Conservation (phyloP, 2,329 filamentous ascomycete genomes). For the Penicillium sp. region DNA sequence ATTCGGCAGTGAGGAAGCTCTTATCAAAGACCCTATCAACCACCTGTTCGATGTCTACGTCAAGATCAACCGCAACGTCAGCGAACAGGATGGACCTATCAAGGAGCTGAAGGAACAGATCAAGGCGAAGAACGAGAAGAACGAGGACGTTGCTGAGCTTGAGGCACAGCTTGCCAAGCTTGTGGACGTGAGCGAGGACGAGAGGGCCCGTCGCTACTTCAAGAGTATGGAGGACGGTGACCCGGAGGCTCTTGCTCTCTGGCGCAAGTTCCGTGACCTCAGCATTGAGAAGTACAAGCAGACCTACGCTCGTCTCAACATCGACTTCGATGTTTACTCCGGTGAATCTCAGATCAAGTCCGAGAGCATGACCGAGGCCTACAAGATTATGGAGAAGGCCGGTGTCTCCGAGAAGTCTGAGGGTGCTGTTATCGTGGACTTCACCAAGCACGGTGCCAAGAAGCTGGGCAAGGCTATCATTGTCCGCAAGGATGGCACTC, state of each 20-base stretch:
- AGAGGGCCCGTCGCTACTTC: constrained; percentile 64
- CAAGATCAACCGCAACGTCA: constrained; percentile 60
- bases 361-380: constrained; percentile 62
- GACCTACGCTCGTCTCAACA: constrained; percentile 64
- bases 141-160: constrained; percentile 49
- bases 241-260: constrained; percentile 58
- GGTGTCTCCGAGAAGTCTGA: constrained; percentile 64
- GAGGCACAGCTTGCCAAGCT: constrained; percentile 52
- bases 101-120: constrained; percentile 56
- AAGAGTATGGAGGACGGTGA: constrained; percentile 67
- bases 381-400: constrained; percentile 58
- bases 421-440: constrained; percentile 67
- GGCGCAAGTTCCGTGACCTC: constrained; percentile 63
- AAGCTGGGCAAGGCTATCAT: constrained; percentile 68
- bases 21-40: constrained; percentile 62
- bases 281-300: constrained; percentile 65
- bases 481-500: constrained; percentile 66
- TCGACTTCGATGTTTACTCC: constrained; percentile 65
- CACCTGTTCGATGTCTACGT: constrained; percentile 67
- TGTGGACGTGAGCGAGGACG: constrained; percentile 56
- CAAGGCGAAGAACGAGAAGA: constrained; percentile 49
- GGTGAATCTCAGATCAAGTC: constrained; percentile 67
- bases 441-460: constrained; percentile 66
- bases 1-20: constrained; percentile 61
- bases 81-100: constrained; percentile 57